Percentiles rank a stretch among this genome's conserved stretches.
Conservation (phyloP, 192 early-diverging fungal species). For the Backusella parvicylindrica region DNA sequence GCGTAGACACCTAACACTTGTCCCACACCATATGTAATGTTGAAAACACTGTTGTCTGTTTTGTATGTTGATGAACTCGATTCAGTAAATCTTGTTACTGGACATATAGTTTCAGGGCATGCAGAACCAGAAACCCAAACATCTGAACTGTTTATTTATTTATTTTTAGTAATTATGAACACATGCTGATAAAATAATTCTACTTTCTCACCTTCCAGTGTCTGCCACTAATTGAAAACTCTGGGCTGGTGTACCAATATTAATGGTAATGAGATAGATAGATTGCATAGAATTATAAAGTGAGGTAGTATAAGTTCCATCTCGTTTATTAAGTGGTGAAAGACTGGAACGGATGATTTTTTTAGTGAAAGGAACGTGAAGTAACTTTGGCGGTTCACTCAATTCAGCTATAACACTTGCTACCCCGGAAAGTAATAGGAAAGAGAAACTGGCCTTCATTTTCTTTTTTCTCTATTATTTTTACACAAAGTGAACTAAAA, state of each 20-base stretch:
- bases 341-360: not conserved
- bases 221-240: conserved; percentile 4
- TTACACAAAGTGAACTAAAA: not conserved
- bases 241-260: conserved; percentile 16
- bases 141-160: conserved; percentile 21
- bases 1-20: conserved; percentile 21
- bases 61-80: conserved; percentile 23
- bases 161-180: not conserved
- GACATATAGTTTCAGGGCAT: conserved; percentile 20
- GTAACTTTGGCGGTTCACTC: not conserved
- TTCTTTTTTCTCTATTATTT: not conserved
- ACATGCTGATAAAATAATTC: not conserved
- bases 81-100: conserved; percentile 13
- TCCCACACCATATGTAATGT: conserved; percentile 29
- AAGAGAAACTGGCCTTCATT: not conserved
- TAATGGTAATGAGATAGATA: not conserved
- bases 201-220: conserved; percentile 8
- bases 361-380: not conserved
- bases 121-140: conserved; percentile 26
- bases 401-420: not conserved
- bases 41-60: conserved; percentile 1
- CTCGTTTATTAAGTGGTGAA: not conserved
- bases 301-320: not conserved
- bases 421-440: not conserved
- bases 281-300: conserved; percentile 8